phyloP scores from a whole-genome alignment of 2,329 filamentous ascomycete genomes.

The Macroventuria anomochaeta region DNA sequence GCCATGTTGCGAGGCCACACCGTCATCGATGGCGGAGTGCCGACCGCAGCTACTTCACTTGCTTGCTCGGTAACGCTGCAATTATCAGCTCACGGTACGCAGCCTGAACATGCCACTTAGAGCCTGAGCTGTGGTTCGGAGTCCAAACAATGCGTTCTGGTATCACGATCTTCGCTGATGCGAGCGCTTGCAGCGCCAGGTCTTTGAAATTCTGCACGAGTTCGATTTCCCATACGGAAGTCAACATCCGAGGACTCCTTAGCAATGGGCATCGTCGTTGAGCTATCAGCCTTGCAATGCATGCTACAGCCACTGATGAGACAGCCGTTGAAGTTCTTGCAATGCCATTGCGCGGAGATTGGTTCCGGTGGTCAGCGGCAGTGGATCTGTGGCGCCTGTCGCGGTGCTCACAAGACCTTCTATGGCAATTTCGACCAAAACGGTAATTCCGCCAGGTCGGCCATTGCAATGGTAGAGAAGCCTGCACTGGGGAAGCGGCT shows the following conservation, averaged over 20 bases:
- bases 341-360: constrained; percentile 14
- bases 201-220: constrained; percentile 17
- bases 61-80: background rate
- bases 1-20: constrained; percentile 7
- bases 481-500: constrained; percentile 43
- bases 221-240: constrained; percentile 14
- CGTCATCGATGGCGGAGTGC: constrained; percentile 4
- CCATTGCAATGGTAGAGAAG: constrained; percentile 45
- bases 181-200: constrained; percentile 37
- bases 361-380: constrained; percentile 10
- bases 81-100: constrained; percentile 18
- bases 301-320: constrained; percentile 18
- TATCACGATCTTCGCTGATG: constrained; percentile 26
- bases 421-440: constrained; percentile 35
- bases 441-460: constrained; percentile 35
- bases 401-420: constrained; percentile 2
- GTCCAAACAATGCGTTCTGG: constrained; percentile 43
- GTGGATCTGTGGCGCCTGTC: constrained; percentile 14
- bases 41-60: constrained; percentile 10
- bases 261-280: background rate
- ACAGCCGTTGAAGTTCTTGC: constrained; percentile 11
- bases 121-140: constrained; percentile 36
- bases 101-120: constrained; percentile 5
- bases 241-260: background rate
- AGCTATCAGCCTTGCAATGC: constrained; percentile 9